These are phyloP conservation scores for Chlorophyllum brunneum DNA, from an alignment of 768 basidiomycete species.

Conservation along the genomic window DNA sequence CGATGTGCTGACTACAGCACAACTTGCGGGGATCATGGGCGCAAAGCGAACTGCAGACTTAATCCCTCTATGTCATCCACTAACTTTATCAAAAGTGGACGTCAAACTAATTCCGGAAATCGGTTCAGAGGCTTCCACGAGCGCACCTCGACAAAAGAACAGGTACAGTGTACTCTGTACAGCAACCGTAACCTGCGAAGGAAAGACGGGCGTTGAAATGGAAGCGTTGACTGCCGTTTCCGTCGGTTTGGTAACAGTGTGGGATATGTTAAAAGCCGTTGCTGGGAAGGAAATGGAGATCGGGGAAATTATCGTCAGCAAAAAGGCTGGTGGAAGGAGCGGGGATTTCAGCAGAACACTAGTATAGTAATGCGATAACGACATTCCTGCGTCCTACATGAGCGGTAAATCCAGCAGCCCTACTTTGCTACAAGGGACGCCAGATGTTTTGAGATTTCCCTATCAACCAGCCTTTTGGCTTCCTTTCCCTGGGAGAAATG, in stretches of 20 bases:
- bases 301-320: conserved; percentile 55
- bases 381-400: too few relatives aligned
- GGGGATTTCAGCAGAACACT: conserved; percentile 53
- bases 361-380: too few relatives aligned
- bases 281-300: conserved; percentile 88
- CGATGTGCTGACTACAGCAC: conserved; percentile 69
- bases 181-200: conserved; percentile 71
- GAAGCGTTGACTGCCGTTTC: conserved; percentile 87
- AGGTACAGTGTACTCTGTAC: conserved; percentile 55
- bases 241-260: conserved; percentile 74
- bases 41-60: conserved; percentile 80
- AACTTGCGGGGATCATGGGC: conserved; percentile 85
- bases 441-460: conserved; percentile 27
- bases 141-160: conserved; percentile 1
- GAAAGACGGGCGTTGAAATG: conserved; percentile 90
- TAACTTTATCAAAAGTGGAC: conserved; percentile 66
- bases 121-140: conserved; percentile 2
- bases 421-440: conserved; percentile 24
- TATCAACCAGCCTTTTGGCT: conserved; percentile 39
- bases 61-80: conserved; percentile 86
- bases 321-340: conserved; percentile 72
- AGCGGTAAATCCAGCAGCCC: not conserved
- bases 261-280: conserved; percentile 92
- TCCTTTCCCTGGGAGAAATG: conserved; percentile 30
- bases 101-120: conserved; percentile 55